Conservation (phyloP, 768 basidiomycete species). For the Xerocomus brunneocitrinus region DNA sequence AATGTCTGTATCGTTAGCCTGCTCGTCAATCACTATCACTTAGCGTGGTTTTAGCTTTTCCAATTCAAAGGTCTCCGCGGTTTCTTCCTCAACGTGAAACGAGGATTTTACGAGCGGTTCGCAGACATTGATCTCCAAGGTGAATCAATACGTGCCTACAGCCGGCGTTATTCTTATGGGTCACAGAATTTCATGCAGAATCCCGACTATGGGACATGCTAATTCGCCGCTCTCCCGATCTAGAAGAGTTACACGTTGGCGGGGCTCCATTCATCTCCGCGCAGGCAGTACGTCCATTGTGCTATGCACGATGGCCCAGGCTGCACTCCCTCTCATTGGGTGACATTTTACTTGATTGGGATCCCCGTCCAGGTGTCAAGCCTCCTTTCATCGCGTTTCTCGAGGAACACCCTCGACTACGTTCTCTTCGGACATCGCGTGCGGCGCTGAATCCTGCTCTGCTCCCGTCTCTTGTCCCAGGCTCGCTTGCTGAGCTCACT, state of each 20-base stretch:
- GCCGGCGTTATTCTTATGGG: constrained; percentile 2
- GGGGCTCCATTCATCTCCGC: constrained; percentile 32
- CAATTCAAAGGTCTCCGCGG: constrained; percentile 60
- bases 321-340: constrained; percentile 59
- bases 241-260: constrained; percentile 56
- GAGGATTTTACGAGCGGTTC: constrained; percentile 58
- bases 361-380: constrained; percentile 38
- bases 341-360: constrained; percentile 60
- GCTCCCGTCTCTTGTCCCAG: constrained; percentile 43
- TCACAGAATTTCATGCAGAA: constrained; percentile 23
- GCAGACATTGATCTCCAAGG: constrained; percentile 53
- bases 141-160: constrained; percentile 18
- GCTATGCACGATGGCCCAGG: constrained; percentile 62
- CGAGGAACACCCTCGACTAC: constrained; percentile 55
- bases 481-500: constrained; percentile 45
- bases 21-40: background rate
- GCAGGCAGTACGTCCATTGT: constrained; percentile 49
- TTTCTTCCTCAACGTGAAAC: constrained; percentile 58
- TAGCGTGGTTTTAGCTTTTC: constrained; percentile 47
- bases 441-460: constrained; percentile 52
- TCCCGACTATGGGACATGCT: constrained; percentile 65
- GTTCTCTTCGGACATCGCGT: constrained; percentile 47
- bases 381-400: constrained; percentile 65
- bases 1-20: constrained; percentile 43
- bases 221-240: constrained; percentile 54